Evolutionary conservation across 495 filamentous ascomycete genomes (phyloP), one percentile per base, ranked within the genome.

Genomic region (Physcia stellaris): DNA sequence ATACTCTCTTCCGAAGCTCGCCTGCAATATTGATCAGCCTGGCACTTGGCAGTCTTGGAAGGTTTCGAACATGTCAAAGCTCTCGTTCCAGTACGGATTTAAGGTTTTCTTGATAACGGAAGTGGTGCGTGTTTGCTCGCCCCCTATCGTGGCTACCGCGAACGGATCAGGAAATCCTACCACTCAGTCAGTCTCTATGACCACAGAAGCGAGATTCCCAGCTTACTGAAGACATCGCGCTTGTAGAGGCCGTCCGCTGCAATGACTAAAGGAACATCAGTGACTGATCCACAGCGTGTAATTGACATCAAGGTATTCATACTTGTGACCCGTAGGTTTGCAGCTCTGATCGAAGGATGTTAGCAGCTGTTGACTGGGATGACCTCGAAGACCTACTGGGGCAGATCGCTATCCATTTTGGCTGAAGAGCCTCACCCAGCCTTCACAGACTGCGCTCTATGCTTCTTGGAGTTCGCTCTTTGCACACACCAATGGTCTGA

Each of bases 11-110:
- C 90, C 34, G 75, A 83, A 40, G 80, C 88, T 58, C 68, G 68
- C 63, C 87, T 95, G 55, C 6, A 16, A 17, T 24, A 17, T 50
- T 23, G 24, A 18, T 23, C 17, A 23, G 11, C 5, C n/a, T 29
- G 30, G 36, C 22, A 49, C 37, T 26, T 21, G 18, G 34, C 12
- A 33, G 7, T 18, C 23, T n/a, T n/a, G n/a, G n/a, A 36, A 43
- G 29, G 22, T 26, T 35, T 24, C 74, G 47, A 77, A 96, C 92
- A 96, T 72, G 58, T 98, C 90, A 60, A 98, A 98, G 50, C 73
- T 83, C 62, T 98, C 92, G 59, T 98, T 98, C 90, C 90, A 98
- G 55, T 98, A 98, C 17, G 90, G 90, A 55, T 94, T 96, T 62
- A 98, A 63, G 2, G 90, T 96, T 61, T 88, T 83, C 64, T 93